Evolutionary conservation across 2,329 filamentous ascomycete genomes (phyloP), one percentile per base, ranked within the genome.

Genomic region (Aspergillus alliaceus): DNA sequence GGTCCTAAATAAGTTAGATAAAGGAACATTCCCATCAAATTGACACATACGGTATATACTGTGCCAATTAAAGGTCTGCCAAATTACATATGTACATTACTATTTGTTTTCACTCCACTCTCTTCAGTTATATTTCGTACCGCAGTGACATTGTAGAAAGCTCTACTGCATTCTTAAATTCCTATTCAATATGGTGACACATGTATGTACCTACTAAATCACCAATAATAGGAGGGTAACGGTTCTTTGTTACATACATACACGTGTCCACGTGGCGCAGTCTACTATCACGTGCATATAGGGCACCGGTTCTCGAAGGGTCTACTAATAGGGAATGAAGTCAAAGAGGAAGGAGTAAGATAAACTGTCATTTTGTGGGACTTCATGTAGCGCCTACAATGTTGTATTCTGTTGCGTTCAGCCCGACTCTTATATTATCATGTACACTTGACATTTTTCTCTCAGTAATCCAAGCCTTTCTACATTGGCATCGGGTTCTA

Each of bases 401-500:
- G n/a, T 39, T 34, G 18, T n/a, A n/a, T n/a, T n/a, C 14, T 39
- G n/a, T 39, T 9, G 4, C 35, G 22, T 4, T 11, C 20, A 8
- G 22, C 9, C 22, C 22, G 15, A 27, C 40, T 44, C n/a, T 24
- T 18, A 44, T 44, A 44, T 29, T n/a, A n/a, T n/a, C n/a, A n/a
- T n/a, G n/a, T 44, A 27, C 4, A 44, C 24, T n/a, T 24, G 15
- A 27, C 27, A 44, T 8, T 44, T 2, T 18, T 27, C 3, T 9
- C 14, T 22, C 27, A 9, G 27, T 18, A n/a, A 14, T 29, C n/a
- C 40, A n/a, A 29, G 24, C 31, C 29, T 40, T 9, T 37, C 53
- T 18, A 55, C 20, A 9, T 25, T 25, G 39, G 6, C 20, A 24
- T 18, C 40, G 25, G 25, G 14, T 51, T 54, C 75, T 78, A 90